Conservation (phyloP, 2,329 filamentous ascomycete species). For the Fonsecaea pedrosoi region DNA sequence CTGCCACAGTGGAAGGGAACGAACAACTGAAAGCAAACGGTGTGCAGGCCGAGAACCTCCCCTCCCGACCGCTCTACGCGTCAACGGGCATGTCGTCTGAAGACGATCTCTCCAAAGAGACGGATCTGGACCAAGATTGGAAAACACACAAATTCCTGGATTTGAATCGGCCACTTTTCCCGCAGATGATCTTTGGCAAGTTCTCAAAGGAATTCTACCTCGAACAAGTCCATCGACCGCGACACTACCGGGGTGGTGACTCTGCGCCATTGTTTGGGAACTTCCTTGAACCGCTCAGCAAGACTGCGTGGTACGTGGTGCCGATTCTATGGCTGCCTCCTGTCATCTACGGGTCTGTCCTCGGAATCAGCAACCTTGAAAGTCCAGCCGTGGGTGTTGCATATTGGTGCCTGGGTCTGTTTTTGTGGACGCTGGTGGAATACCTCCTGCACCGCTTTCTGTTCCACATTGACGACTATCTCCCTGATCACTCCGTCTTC, state of each 20-base stretch:
- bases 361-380: slow-evolving; percentile 64
- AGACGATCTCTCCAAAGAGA: slow-evolving; percentile 86
- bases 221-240: slow-evolving; percentile 91
- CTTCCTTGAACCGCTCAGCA: slow-evolving; percentile 94
- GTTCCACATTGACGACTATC: slow-evolving; percentile 90
- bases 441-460: slow-evolving; percentile 87
- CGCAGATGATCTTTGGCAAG: slow-evolving; percentile 85
- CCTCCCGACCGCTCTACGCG: slow-evolving; percentile 50
- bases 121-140: slow-evolving; percentile 77
- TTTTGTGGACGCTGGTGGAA: slow-evolving; percentile 87
- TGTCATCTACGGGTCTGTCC: slow-evolving; percentile 72
- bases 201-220: slow-evolving; percentile 97
- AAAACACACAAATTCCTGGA: slow-evolving; percentile 94
- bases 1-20: slow-evolving; percentile 57
- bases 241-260: slow-evolving; percentile 91
- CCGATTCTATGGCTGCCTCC: slow-evolving; percentile 85
- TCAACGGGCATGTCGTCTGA: slow-evolving; percentile 86
- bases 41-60: slow-evolving; percentile 55
- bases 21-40: slow-evolving; percentile 51
- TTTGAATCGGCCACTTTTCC: slow-evolving; percentile 79
- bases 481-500: slow-evolving; percentile 89
- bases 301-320: slow-evolving; percentile 93
- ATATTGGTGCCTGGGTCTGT: slow-evolving; percentile 75
- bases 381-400: slow-evolving; percentile 55
- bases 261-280: slow-evolving; percentile 96